phyloP scores from a whole-genome alignment of 192 early-diverging fungal species.

The Obelidium mucronatum region DNA sequence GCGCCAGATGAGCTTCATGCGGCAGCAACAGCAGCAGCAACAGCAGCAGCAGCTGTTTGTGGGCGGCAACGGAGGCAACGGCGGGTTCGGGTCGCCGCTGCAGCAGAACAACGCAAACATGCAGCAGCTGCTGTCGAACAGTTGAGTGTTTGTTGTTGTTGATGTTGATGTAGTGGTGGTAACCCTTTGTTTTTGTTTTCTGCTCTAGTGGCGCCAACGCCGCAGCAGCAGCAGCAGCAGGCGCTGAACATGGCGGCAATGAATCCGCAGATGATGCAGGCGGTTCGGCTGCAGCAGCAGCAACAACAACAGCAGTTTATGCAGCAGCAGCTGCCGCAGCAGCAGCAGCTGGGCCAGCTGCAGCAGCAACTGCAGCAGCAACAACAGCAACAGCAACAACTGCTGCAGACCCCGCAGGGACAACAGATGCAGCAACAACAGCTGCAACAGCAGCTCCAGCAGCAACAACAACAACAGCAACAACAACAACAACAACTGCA shows the following conservation, averaged over 20 bases:
- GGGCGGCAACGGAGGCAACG: neutral
- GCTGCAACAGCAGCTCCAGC: conserved; percentile 12
- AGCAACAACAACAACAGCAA: neutral
- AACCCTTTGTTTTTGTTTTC: neutral
- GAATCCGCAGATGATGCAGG: neutral
- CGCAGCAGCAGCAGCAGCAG: neutral
- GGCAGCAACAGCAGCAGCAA: neutral
- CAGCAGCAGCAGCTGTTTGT: too few species aligned
- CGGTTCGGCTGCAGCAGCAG: neutral
- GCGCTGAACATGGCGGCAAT: neutral
- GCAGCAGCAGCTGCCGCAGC: neutral
- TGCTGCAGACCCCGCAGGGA: neutral
- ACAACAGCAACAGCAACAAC: conserved; percentile 10
- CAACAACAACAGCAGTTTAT: neutral
- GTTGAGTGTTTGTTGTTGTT: neutral
- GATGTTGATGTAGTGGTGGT: neutral
- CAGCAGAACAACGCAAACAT: neutral
- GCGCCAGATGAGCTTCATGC: neutral
- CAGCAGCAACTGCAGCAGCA: conserved; percentile 9
- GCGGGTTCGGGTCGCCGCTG: neutral
- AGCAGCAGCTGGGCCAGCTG: conserved; percentile 14
- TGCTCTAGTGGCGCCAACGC: neutral
- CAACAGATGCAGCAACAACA: conserved; percentile 9
- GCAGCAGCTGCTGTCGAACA: neutral
- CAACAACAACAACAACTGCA: conserved; percentile 17